phyloP scores from a whole-genome alignment of 768 basidiomycete genomes.

The Myochromella boudieri region DNA sequence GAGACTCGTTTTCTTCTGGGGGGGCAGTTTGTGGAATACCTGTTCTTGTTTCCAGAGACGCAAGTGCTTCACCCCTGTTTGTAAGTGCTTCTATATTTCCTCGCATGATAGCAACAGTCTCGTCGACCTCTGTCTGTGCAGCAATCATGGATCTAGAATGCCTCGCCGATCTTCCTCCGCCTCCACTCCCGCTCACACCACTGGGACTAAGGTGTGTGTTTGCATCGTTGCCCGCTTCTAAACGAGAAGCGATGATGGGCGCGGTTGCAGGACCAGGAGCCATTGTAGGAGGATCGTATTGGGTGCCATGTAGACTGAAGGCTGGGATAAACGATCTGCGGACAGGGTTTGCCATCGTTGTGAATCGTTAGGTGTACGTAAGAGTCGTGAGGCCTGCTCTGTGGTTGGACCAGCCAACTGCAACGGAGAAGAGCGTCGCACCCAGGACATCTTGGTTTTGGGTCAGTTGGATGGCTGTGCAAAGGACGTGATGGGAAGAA shows the following conservation, averaged over 20 bases:
- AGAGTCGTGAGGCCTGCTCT: not conserved
- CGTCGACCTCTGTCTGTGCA: constrained; percentile 92
- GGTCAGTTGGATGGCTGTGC: too few relatives aligned
- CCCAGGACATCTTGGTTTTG: too few relatives aligned
- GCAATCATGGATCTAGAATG: constrained; percentile 42
- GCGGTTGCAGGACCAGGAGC: not conserved
- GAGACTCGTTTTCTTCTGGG: not conserved
- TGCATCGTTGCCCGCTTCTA: not conserved
- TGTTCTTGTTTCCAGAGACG: constrained; percentile 94
- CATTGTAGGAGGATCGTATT: constrained; percentile 7
- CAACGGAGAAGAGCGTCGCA: not conserved
- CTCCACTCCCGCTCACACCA: not conserved
- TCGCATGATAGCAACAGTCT: constrained; percentile 94
- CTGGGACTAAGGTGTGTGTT: not conserved
- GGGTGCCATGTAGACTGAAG: constrained; percentile 5
- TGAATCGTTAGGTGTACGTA: not conserved
- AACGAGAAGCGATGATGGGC: not conserved
- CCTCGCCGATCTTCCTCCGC: not conserved
- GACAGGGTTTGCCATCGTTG: not conserved
- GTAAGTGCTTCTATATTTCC: constrained; percentile 93
- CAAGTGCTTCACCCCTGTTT: constrained; percentile 88
- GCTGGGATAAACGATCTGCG: constrained; percentile 2
- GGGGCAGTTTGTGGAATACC: constrained; percentile 43
- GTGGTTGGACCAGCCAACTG: constrained; percentile 4
- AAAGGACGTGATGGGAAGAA: too few relatives aligned